Conservation (phyloP, 768 basidiomycete species). For the Leccinum boreale region DNA sequence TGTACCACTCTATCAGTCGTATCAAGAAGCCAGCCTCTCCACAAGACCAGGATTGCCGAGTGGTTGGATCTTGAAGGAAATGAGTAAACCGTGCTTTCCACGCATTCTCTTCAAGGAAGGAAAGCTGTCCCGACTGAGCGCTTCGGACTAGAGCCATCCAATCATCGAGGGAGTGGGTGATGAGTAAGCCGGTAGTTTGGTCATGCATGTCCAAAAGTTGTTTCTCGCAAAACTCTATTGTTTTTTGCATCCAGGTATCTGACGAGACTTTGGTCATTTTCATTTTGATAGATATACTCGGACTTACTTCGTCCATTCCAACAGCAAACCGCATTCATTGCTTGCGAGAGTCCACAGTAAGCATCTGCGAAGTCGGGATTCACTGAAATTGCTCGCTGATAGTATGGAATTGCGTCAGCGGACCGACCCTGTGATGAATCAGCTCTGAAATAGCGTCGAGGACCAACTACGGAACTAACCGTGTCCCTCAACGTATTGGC, state of each 20-base stretch:
- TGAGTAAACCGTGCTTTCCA: constrained; percentile 33
- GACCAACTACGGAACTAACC: constrained; percentile 25
- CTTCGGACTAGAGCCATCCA: constrained; percentile 38
- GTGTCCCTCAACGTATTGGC: constrained; percentile 49
- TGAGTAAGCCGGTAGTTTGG: constrained; percentile 32
- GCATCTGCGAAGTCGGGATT: constrained; percentile 47
- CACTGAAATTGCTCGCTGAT: constrained; percentile 39
- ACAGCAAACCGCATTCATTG: constrained; percentile 45
- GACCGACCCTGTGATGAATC: constrained; percentile 33
- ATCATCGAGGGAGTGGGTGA: constrained; percentile 26
- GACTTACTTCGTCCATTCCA: constrained; percentile 38
- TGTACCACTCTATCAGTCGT: constrained; percentile 42
- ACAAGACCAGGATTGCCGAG: constrained; percentile 14
- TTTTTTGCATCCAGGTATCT: constrained; percentile 36
- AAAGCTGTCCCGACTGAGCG: constrained; percentile 26
- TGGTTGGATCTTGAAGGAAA: constrained; percentile 26
- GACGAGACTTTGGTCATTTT: constrained; percentile 6
- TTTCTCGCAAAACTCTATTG: constrained; percentile 35
- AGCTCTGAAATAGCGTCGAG: neutral
- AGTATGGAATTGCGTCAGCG: constrained; percentile 44
- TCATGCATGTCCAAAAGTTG: constrained; percentile 34
- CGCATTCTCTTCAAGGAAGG: constrained; percentile 18
- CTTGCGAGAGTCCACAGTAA: constrained; percentile 45
- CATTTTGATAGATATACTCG: constrained; percentile 5
- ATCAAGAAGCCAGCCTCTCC: constrained; percentile 46